Conservation (phyloP, 805 yeast species). For the Danielia oregonensis region DNA sequence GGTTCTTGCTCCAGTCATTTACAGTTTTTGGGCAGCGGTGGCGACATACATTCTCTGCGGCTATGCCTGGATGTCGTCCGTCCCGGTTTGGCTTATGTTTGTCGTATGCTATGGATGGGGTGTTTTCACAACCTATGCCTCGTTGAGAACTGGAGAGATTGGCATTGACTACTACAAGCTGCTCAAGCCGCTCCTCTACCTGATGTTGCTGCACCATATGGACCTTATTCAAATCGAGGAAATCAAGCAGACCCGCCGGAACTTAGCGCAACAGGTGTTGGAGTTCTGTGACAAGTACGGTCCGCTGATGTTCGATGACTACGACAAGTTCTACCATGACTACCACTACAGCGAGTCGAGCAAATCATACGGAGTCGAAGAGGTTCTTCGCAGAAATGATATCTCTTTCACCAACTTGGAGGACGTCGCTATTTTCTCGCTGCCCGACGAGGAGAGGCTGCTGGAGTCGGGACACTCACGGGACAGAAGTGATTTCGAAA, state of each 20-base stretch:
- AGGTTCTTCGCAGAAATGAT: too few species aligned
- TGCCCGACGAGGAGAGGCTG: conserved; percentile 2
- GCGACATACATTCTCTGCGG: conserved; percentile 20
- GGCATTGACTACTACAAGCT: conserved; percentile 42
- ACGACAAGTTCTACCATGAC: conserved; percentile 26
- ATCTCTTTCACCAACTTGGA: conserved; percentile 21
- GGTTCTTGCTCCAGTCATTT: conserved; percentile 37
- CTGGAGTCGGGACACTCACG: too few species aligned
- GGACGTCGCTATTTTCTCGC: conserved; percentile 29
- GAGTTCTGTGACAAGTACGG: conserved; percentile 36
- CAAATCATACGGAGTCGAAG: not conserved
- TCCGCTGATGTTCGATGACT: conserved; percentile 37
- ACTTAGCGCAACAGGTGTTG: conserved; percentile 26
- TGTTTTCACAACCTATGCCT: conserved; percentile 38
- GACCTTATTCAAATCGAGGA: conserved; percentile 30
- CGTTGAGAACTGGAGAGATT: conserved; percentile 38
- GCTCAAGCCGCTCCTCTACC: conserved; percentile 33
- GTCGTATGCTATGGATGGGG: conserved; percentile 31
- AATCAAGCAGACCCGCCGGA: conserved; percentile 25
- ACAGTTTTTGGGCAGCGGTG: conserved; percentile 35
- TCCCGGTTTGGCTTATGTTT: conserved; percentile 21
- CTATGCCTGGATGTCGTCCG: conserved; percentile 9
- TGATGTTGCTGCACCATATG: conserved; percentile 26
- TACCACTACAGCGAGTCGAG: conserved; percentile 11
- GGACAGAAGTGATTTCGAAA: conserved; percentile 4